Evolutionary conservation across 2,329 filamentous ascomycete species (phyloP).

Genomic region (Nothopassalora personata): DNA sequence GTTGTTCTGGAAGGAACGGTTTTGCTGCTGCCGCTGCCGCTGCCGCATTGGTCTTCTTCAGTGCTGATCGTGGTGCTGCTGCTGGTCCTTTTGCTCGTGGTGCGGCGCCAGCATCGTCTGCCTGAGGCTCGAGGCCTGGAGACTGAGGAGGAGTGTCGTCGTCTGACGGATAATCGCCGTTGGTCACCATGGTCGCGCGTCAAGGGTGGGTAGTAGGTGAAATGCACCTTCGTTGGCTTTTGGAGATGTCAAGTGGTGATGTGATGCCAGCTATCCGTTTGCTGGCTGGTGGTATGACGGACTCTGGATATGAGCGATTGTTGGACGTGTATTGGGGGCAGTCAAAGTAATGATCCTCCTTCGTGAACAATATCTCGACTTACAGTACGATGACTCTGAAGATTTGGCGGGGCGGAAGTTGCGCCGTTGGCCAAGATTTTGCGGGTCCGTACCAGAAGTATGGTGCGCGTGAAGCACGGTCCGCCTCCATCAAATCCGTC

Average conservation of each 20-base stretch:
- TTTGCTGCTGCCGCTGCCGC: slow-evolving; percentile 53
- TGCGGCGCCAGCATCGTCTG: slow-evolving; percentile 63
- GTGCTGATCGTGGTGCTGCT: slow-evolving; percentile 63
- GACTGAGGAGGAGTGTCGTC: slow-evolving; percentile 51
- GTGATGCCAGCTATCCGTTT: not conserved
- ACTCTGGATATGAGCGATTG: not conserved
- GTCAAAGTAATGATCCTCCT: not conserved
- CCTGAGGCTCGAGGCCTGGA: slow-evolving; percentile 47
- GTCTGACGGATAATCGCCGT: slow-evolving; percentile 50
- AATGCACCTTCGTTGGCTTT: not conserved
- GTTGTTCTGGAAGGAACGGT: slow-evolving; percentile 77
- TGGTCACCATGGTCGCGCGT: slow-evolving; percentile 49
- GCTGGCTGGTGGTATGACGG: not conserved
- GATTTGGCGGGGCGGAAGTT: not conserved
- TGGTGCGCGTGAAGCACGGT: no score
- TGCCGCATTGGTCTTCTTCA: slow-evolving; percentile 69
- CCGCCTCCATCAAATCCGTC: no score
- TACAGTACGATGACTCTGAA: not conserved
- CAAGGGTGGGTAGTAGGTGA: not conserved
- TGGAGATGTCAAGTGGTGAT: not conserved
- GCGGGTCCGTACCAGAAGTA: no score
- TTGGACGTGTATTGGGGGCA: not conserved
- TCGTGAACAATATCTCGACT: not conserved
- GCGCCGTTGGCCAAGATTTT: not conserved
- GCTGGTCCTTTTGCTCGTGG: slow-evolving; percentile 56